Evolutionary conservation across 371 early-diverging fungal species (phyloP).

Genomic region (Mucor indicus): DNA sequence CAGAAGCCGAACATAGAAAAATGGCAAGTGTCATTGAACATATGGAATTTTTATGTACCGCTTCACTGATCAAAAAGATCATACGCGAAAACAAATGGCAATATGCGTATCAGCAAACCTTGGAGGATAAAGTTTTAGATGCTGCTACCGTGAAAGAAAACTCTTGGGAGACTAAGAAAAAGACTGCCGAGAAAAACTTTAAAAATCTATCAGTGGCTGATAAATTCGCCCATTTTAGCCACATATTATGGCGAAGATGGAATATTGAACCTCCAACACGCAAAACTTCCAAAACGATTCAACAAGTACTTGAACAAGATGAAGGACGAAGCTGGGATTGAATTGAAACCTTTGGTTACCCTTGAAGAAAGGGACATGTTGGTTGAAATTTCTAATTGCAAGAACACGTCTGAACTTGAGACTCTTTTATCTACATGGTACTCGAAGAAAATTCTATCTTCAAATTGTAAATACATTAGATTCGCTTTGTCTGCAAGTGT

Average conservation of each 20-base stretch:
- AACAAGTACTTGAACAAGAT: not conserved
- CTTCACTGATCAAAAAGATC: slow-evolving; percentile 7
- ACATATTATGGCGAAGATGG: slow-evolving; percentile 2
- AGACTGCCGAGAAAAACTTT: slow-evolving; percentile 4
- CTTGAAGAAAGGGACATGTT: slow-evolving; percentile 12
- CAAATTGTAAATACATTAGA: slow-evolving; percentile 8
- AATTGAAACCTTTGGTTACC: slow-evolving; percentile 1
- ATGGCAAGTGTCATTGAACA: slow-evolving; percentile 3
- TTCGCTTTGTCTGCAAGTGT: slow-evolving; percentile 5
- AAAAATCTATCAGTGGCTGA: no score
- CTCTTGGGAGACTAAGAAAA: not conserved
- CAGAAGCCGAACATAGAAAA: slow-evolving; percentile 5
- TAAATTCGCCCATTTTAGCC: no score
- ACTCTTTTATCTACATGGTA: slow-evolving; percentile 4
- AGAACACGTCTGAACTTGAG: not conserved
- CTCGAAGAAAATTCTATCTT: not conserved
- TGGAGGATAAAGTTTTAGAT: slow-evolving; percentile 2
- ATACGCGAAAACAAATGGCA: slow-evolving; percentile 5
- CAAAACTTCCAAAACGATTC: slow-evolving; percentile 3
- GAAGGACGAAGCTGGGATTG: slow-evolving; percentile 2
- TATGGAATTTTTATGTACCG: slow-evolving; percentile 2
- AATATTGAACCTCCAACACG: not conserved
- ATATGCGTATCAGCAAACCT: slow-evolving; percentile 5
- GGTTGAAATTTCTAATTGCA: slow-evolving; percentile 6
- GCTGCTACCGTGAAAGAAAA: slow-evolving; percentile 1